Evolutionary conservation across 192 early-diverging fungal genomes (phyloP).

Genomic region (Coemansia aciculifera): DNA sequence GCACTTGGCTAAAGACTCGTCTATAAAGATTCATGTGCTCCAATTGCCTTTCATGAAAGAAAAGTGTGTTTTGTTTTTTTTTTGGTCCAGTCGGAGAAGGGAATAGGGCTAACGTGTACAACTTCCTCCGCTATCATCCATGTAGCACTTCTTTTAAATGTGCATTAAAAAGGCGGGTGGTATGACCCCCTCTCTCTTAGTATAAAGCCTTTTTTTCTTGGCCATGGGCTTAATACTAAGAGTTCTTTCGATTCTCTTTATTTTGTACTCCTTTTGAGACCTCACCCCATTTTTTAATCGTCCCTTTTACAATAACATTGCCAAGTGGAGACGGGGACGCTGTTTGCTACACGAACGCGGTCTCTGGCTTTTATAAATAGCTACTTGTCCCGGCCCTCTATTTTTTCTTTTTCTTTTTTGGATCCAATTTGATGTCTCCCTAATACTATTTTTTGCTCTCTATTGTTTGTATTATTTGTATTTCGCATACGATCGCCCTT

Average conservation of each 20-base stretch:
- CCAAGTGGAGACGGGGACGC: too few relatives aligned
- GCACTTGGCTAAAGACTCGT: not conserved
- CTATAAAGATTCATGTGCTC: not conserved
- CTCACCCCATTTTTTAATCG: not conserved
- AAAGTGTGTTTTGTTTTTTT: not conserved
- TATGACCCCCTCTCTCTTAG: not conserved
- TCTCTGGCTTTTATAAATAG: not conserved
- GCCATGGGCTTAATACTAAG: not conserved
- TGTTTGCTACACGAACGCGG: not conserved
- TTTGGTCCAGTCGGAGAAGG: not conserved
- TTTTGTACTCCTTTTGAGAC: not conserved
- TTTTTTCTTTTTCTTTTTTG: slow-evolving; percentile 10
- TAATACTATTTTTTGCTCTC: slow-evolving; percentile 16
- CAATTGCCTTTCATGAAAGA: not conserved
- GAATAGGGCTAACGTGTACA: not conserved
- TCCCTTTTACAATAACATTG: too few relatives aligned
- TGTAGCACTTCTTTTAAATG: not conserved
- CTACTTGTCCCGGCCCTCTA: not conserved
- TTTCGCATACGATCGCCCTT: not conserved
- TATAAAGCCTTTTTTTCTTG: not conserved
- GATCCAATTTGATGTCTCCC: slow-evolving; percentile 9
- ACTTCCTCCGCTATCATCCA: not conserved
- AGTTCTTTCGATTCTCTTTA: not conserved
- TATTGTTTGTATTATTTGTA: not conserved
- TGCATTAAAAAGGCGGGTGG: not conserved